Percentiles rank a stretch among this genome's conserved stretches.
Evolutionary conservation across 345 rosid genomes (phyloP).

Genomic region (Lepidium didymum): DNA sequence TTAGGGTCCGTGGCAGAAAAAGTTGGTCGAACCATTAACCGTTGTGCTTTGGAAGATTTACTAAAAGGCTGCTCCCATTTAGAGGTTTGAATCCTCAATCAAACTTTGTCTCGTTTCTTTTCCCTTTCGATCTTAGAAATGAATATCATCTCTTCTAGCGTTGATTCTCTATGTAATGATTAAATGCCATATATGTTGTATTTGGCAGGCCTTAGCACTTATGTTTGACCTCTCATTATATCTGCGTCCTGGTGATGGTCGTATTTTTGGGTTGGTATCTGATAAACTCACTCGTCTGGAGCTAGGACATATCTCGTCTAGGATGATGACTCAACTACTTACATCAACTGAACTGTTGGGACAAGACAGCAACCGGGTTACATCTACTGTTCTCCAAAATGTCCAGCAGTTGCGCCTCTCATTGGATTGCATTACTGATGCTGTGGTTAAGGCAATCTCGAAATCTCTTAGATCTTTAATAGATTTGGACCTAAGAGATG

Average conservation of each 20-base stretch:
- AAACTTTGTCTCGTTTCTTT: background rate
- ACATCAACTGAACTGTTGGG: constrained; percentile 36
- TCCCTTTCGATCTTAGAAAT: background rate
- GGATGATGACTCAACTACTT: constrained; percentile 67
- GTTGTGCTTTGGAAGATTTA: constrained; percentile 71
- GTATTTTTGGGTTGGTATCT: constrained; percentile 67
- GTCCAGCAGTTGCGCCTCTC: constrained; percentile 70
- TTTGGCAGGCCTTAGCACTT: constrained; percentile 52
- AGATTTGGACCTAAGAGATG: constrained; percentile 85
- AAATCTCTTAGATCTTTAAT: constrained; percentile 53
- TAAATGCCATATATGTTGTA: background rate
- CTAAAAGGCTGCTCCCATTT: constrained; percentile 67
- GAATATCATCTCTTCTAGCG: background rate
- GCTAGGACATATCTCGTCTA: constrained; percentile 76
- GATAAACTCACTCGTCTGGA: constrained; percentile 71
- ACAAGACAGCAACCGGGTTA: constrained; percentile 27
- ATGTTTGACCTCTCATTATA: constrained; percentile 77
- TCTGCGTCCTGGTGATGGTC: constrained; percentile 55
- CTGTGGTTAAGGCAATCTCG: constrained; percentile 65
- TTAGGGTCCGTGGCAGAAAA: constrained; percentile 87
- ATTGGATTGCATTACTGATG: constrained; percentile 71
- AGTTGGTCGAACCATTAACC: constrained; percentile 59
- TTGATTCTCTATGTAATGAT: background rate
- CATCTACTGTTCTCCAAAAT: constrained; percentile 44
- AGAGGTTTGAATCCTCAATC: constrained; percentile 60